phyloP scores from a whole-genome alignment of 225 moss, liverwort and hornwort species.

The Physcomitrium patens region DNA sequence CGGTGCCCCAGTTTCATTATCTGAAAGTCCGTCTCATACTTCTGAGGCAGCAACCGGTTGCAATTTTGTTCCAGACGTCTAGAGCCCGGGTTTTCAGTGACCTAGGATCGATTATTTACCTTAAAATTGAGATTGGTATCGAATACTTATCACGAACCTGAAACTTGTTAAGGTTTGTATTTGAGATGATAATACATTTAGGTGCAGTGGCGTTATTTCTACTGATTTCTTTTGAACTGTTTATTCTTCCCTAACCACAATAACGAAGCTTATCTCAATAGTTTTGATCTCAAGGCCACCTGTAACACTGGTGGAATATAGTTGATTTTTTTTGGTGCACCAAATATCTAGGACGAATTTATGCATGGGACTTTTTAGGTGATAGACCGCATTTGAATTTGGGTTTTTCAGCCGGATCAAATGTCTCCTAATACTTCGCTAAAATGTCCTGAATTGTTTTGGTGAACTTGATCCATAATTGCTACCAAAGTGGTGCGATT shows the following conservation, averaged over 20 bases:
- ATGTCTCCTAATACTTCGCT: neutral
- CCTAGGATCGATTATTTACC: neutral
- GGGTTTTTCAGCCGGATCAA: neutral
- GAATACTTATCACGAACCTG: neutral
- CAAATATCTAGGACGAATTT: neutral
- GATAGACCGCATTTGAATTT: neutral
- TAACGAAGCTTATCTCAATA: neutral
- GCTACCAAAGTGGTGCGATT: neutral
- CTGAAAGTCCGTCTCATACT: constrained; percentile 2
- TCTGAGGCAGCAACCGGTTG: constrained; percentile 6
- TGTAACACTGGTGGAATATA: neutral
- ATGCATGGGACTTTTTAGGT: neutral
- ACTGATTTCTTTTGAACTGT: neutral
- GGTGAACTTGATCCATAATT: neutral
- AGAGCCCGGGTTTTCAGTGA: neutral
- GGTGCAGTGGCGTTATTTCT: neutral
- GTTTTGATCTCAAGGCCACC: neutral
- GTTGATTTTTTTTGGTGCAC: neutral
- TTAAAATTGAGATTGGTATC: neutral
- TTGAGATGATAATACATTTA: neutral
- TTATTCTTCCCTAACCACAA: neutral
- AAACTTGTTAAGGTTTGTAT: neutral
- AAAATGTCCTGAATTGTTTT: neutral
- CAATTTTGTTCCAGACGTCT: constrained; percentile 4
- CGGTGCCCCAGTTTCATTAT: neutral